Conservation (phyloP, 2,329 filamentous ascomycete species). For the Diplodia mutila region DNA sequence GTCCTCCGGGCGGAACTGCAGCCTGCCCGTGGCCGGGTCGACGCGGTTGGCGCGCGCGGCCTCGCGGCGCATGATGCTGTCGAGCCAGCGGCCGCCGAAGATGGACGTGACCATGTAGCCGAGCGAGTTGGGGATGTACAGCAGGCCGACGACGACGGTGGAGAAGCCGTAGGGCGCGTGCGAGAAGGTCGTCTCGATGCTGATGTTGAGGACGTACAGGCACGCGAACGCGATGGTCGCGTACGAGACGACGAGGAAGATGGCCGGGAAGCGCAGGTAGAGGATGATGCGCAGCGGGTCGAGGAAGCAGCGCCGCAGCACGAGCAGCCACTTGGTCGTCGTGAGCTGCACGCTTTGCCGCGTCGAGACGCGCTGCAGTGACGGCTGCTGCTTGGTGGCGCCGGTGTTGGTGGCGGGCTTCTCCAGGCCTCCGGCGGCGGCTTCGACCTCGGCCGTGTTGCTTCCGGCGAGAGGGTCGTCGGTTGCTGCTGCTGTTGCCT, state of each 20-base stretch:
- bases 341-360: slow-evolving; percentile 40
- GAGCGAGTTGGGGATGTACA: slow-evolving; percentile 44
- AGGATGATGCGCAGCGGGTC: slow-evolving; percentile 45
- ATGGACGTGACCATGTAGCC: slow-evolving; percentile 42
- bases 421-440: slow-evolving; percentile 15
- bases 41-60: slow-evolving; percentile 42
- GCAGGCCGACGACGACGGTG: slow-evolving; percentile 43
- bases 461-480: slow-evolving; percentile 17
- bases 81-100: slow-evolving; percentile 46
- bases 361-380: slow-evolving; percentile 37
- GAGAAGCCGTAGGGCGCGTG: slow-evolving; percentile 40
- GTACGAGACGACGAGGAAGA: slow-evolving; percentile 45
- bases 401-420: background rate
- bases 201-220: slow-evolving; percentile 47
- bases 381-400: slow-evolving; percentile 8
- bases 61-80: slow-evolving; percentile 46
- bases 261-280: slow-evolving; percentile 44
- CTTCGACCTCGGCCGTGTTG: slow-evolving; percentile 7
- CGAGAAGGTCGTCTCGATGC: slow-evolving; percentile 42
- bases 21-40: slow-evolving; percentile 39
- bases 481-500: background rate
- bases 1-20: slow-evolving; percentile 43
- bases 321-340: slow-evolving; percentile 36
- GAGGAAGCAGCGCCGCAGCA: slow-evolving; percentile 43
- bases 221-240: slow-evolving; percentile 45